Evolutionary conservation across 495 filamentous ascomycete genomes (phyloP).

Genomic region (Penicillium paradoxum): DNA sequence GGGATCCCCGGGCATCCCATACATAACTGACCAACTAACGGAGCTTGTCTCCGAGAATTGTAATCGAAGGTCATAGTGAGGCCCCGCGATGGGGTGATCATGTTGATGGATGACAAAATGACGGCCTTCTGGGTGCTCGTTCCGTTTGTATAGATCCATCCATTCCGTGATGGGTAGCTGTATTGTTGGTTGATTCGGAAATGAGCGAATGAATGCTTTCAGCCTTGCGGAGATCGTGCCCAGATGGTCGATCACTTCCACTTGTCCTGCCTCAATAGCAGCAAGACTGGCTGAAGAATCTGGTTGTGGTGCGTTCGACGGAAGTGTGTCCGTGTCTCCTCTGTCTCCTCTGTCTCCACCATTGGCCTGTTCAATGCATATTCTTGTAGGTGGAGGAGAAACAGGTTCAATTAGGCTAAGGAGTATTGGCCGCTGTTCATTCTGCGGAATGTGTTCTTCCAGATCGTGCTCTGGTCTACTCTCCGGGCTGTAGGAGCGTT

Average conservation of each 20-base stretch:
- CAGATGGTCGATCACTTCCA: constrained; percentile 49
- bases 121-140: constrained; percentile 42
- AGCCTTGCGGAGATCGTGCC: constrained; percentile 46
- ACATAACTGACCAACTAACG: constrained; percentile 61
- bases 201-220: constrained; percentile 12
- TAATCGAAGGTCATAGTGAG: constrained; percentile 60
- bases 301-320: not conserved
- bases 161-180: constrained; percentile 45
- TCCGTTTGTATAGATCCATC: constrained; percentile 47
- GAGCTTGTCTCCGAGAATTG: constrained; percentile 62
- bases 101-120: constrained; percentile 68
- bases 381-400: constrained; percentile 12
- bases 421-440: not conserved
- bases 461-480: not conserved
- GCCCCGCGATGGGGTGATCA: constrained; percentile 61
- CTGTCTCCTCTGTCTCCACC: not conserved
- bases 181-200: constrained; percentile 14
- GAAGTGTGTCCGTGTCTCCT: not conserved
- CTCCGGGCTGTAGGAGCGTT: constrained; percentile 12
- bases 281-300: constrained; percentile 26
- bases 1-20: constrained; percentile 60
- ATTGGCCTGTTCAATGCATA: not conserved
- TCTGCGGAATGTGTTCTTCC: not conserved
- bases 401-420: constrained; percentile 11
- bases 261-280: constrained; percentile 55